Percentiles rank a stretch among this genome's conserved stretches.
phyloP scores from a whole-genome alignment of 805 yeast genomes.

The Starmera pachycereana region DNA sequence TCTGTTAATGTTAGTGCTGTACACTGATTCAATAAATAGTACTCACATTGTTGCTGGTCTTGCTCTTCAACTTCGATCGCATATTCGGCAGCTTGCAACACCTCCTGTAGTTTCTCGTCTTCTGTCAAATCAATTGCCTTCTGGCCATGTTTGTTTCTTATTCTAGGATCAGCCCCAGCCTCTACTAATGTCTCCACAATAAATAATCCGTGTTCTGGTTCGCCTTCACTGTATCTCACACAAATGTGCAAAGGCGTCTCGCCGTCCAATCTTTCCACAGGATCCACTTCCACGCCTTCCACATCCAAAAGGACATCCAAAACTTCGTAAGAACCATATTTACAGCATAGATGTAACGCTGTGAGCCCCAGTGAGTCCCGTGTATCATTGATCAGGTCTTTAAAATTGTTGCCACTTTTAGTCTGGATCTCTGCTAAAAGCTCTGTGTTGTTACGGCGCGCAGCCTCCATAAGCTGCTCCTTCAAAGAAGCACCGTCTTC shows the following conservation, averaged over 20 bases:
- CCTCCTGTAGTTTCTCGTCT: slow-evolving; percentile 43
- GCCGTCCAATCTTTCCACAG: slow-evolving; percentile 57
- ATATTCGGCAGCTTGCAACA: slow-evolving; percentile 76
- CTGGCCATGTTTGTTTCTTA: slow-evolving; percentile 49
- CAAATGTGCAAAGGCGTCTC: slow-evolving; percentile 89
- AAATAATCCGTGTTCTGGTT: slow-evolving; percentile 77
- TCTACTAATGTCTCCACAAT: slow-evolving; percentile 75
- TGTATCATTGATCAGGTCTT: slow-evolving; percentile 52
- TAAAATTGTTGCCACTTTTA: slow-evolving; percentile 19
- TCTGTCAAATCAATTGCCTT: slow-evolving; percentile 66
- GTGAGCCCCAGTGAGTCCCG: slow-evolving; percentile 72
- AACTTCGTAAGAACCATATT: slow-evolving; percentile 77
- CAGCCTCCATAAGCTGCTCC: slow-evolving; percentile 78
- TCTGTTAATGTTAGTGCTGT: slow-evolving; percentile 11
- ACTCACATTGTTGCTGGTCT: slow-evolving; percentile 26
- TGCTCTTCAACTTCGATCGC: slow-evolving; percentile 35
- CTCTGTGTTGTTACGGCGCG: slow-evolving; percentile 81
- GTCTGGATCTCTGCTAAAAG: slow-evolving; percentile 49
- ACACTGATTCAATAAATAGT: slow-evolving; percentile 1
- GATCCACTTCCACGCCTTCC: slow-evolving; percentile 87
- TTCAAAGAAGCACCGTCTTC: slow-evolving; percentile 62
- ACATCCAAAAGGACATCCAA: slow-evolving; percentile 74
- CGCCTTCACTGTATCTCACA: slow-evolving; percentile 63
- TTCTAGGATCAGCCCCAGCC: slow-evolving; percentile 70
- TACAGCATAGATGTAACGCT: slow-evolving; percentile 73